Base-by-base conservation (phyloP, 176 grass and related monocot species). In the Thinopyrum elongatum region DNA sequence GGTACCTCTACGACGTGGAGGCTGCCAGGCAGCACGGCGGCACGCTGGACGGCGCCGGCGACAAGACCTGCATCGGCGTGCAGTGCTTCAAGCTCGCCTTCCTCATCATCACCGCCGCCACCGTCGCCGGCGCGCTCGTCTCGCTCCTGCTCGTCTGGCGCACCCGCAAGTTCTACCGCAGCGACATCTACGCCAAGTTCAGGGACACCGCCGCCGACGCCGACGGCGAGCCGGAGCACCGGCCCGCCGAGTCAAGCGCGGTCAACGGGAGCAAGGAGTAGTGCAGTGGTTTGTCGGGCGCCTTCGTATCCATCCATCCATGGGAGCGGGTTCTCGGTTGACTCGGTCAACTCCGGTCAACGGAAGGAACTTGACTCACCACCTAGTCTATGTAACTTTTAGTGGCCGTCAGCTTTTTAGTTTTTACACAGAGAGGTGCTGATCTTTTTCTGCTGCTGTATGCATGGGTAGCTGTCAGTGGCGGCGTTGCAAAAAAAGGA, bases 161-260 rank as follows among this genome's bases (percentile, higher is more conserved):
- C 80, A 94, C 92, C 11, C 78, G 80, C 79, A 86, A 81, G 0
- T 94, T 94, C 70, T 94, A 94, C 80, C 90, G 65, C 83, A 30
- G 92, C 9, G 92, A 94, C 58, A 91, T 94, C 27, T 94, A 94
- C 69, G 86, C 92, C 4, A 89, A 84, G 80, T 94, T 91, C 77
- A 89, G 88, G 74, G 80, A 78, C 3, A 19, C 9, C 4, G 28
- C n/a, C 16, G 16, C 39, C 39, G 30, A 1, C 30, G 1, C 17
- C 30, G 28, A 7, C 13, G 21, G 83, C 60, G 41, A 55, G 19
- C 47, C 69, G 22, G 67, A 17, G 70, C 31, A 19, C 38, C 63
- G 5, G 71, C 51, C 6, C 2, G 10, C 8, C 19, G 51, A 66
- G 44, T 74, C 84, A 83, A 67, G 33, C 0, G 2, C 13, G 35